Percentiles rank a stretch among this genome's conserved stretches.
These are phyloP conservation scores for Dioscorea alata DNA, from an alignment of 106 monocot genomes.

Conservation along the genomic window DNA sequence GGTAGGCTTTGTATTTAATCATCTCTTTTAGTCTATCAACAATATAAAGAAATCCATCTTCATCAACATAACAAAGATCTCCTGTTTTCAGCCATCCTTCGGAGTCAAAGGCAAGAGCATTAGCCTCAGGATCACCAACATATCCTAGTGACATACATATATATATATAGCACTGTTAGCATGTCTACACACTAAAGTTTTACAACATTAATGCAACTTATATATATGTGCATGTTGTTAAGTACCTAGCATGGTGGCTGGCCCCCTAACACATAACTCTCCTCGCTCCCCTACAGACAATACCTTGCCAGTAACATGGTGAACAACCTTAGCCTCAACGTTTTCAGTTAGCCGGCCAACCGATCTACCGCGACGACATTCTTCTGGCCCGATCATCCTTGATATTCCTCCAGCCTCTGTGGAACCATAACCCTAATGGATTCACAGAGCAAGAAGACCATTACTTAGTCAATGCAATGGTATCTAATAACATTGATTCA, in stretches of 20 bases:
- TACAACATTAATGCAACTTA: neutral
- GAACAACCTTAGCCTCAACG: constrained; percentile 62
- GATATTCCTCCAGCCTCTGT: constrained; percentile 30
- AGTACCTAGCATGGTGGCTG: constrained; percentile 56
- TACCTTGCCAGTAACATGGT: constrained; percentile 25
- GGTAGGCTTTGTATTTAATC: constrained; percentile 57
- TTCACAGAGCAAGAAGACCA: no score
- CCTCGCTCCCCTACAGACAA: constrained; percentile 43
- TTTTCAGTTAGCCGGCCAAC: constrained; percentile 45
- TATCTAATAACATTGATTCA: no score
- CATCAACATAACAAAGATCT: constrained; percentile 22
- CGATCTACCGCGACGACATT: constrained; percentile 31
- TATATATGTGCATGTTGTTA: neutral
- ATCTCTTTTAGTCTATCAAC: constrained; percentile 44
- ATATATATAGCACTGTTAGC: no score
- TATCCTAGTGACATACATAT: constrained; percentile 16
- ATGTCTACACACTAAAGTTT: no score
- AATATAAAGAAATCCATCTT: constrained; percentile 28
- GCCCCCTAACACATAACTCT: constrained; percentile 62
- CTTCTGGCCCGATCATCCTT: constrained; percentile 23
- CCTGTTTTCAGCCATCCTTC: constrained; percentile 45
- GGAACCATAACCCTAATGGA: constrained; percentile 1
- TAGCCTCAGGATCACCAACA: constrained; percentile 34
- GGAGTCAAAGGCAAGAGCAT: constrained; percentile 15
- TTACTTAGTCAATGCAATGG: no score